Evolutionary conservation across 2,329 filamentous ascomycete genomes (phyloP).

Genomic region (Scolecobasidium constrictum): DNA sequence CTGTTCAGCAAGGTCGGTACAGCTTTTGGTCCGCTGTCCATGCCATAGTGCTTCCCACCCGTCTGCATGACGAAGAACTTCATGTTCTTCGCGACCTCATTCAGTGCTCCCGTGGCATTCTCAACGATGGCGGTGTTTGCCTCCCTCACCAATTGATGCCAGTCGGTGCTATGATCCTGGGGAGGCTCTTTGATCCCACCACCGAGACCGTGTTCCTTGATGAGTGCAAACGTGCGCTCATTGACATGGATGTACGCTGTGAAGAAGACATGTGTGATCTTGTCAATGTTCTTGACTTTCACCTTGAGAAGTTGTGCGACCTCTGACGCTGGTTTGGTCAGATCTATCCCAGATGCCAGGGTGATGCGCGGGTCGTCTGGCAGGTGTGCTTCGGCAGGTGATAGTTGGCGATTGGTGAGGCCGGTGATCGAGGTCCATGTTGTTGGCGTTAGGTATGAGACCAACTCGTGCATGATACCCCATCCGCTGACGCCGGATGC

Average conservation of each 20-base stretch:
- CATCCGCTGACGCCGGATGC: slow-evolving; percentile 16
- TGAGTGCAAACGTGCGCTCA: background rate
- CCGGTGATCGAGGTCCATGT: slow-evolving; percentile 20
- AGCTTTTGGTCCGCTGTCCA: background rate
- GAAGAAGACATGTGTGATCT: slow-evolving; percentile 35
- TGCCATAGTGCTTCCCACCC: background rate
- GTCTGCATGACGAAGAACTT: background rate
- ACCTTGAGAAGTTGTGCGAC: slow-evolving; percentile 21
- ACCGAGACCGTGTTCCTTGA: background rate
- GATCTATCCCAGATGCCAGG: slow-evolving; percentile 22
- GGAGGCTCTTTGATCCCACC: background rate
- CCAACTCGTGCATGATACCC: slow-evolving; percentile 17
- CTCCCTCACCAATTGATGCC: background rate
- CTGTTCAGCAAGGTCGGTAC: slow-evolving; percentile 15
- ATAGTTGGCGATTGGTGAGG: slow-evolving; percentile 16
- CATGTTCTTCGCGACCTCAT: background rate
- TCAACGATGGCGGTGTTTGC: slow-evolving; percentile 17
- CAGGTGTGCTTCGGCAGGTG: slow-evolving; percentile 12
- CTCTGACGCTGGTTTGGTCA: slow-evolving; percentile 20
- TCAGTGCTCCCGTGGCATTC: slow-evolving; percentile 16
- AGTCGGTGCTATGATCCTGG: background rate
- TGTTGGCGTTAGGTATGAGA: slow-evolving; percentile 17
- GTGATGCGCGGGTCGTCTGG: slow-evolving; percentile 14
- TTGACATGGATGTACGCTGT: slow-evolving; percentile 20
- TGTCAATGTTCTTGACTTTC: slow-evolving; percentile 25